Percentiles rank a stretch among this genome's conserved stretches.
phyloP scores from a whole-genome alignment of 2,329 filamentous ascomycete species.

The Pseudogymnoascus sp. region DNA sequence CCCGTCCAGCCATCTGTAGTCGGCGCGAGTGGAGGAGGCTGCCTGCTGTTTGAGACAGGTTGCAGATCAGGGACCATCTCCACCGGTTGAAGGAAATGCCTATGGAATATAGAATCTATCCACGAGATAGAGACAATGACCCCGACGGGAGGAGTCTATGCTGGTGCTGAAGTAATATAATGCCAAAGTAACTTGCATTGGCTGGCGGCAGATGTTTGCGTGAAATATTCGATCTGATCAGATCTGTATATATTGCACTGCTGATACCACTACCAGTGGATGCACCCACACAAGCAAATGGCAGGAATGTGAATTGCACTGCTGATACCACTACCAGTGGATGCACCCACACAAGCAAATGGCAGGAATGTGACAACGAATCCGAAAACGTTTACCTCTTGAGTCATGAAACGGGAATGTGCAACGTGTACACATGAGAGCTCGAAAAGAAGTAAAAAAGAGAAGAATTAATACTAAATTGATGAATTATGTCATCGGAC shows the following conservation, averaged over 20 bases:
- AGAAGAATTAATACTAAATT: background rate
- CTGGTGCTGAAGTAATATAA: background rate
- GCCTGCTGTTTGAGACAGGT: background rate
- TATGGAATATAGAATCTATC: background rate
- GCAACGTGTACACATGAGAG: background rate
- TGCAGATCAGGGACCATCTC: background rate
- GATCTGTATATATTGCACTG: background rate
- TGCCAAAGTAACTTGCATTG: background rate
- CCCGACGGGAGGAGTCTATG: background rate
- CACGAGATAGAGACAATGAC: background rate
- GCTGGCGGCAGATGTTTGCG: background rate
- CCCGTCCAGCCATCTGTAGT: background rate
- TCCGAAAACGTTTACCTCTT: background rate
- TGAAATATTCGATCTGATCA: background rate
- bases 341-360: background rate
- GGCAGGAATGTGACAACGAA: background rate
- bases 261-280: background rate
- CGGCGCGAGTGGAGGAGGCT: background rate
- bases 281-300: background rate
- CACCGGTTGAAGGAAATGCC: too few relatives aligned
- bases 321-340: background rate
- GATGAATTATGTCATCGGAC: background rate
- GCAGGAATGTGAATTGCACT: background rate
- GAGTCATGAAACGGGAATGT: too few relatives aligned
- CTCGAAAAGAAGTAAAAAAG: background rate